Conservation (phyloP, 192 early-diverging fungal genomes). For the Coemansia sp. region DNA sequence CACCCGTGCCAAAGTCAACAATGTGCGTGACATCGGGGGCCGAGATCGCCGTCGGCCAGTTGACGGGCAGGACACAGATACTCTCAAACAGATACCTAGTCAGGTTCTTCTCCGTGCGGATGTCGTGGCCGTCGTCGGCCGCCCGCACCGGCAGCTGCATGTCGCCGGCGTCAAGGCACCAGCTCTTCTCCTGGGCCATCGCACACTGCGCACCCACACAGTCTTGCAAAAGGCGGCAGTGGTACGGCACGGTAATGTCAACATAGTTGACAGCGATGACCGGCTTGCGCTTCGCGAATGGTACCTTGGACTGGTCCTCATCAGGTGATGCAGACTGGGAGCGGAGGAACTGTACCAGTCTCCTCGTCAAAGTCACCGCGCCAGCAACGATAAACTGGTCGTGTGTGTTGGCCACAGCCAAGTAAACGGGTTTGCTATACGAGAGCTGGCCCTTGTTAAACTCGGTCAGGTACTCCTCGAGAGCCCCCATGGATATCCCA, state of each 20-base stretch:
- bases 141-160: conserved; percentile 62
- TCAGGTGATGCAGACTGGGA: too few species aligned
- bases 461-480: too few species aligned
- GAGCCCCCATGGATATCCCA: conserved; percentile 54
- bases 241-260: conserved; percentile 81
- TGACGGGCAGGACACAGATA: conserved; percentile 59
- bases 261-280: conserved; percentile 73
- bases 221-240: conserved; percentile 10
- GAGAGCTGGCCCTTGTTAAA: conserved; percentile 8
- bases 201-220: neutral
- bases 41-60: conserved; percentile 57
- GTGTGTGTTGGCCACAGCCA: conserved; percentile 15
- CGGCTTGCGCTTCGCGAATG: conserved; percentile 74
- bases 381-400: conserved; percentile 19
- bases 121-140: conserved; percentile 75
- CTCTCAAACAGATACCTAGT: conserved; percentile 60
- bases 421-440: neutral
- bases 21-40: conserved; percentile 67
- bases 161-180: conserved; percentile 6
- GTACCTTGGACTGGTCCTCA: conserved; percentile 60
- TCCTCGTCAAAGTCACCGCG: too few species aligned
- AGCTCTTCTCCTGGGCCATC: conserved; percentile 12
- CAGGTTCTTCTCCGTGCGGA: conserved; percentile 53
- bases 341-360: too few species aligned
- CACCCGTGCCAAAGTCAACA: conserved; percentile 91